These are phyloP conservation scores for Sphaerobolus stellatus DNA, from an alignment of 1,284 basidiomycete genomes.

Conservation along the genomic window DNA sequence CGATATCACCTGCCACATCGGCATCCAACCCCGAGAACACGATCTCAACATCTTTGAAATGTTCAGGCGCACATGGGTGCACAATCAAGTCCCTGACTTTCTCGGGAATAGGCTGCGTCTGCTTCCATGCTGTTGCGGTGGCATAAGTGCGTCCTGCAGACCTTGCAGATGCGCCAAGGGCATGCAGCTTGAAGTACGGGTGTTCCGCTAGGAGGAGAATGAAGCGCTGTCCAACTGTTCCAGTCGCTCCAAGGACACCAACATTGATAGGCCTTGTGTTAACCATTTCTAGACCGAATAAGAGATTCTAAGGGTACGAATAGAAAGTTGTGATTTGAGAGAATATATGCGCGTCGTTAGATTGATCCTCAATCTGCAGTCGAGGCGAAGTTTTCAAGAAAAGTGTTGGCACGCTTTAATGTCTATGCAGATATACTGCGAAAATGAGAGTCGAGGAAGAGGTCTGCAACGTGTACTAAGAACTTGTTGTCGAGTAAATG, in stretches of 20 bases:
- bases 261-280: conserved; percentile 62
- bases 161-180: conserved; percentile 85
- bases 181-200: conserved; percentile 88
- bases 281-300: too few species aligned
- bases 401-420: too few species aligned
- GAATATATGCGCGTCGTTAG: too few species aligned
- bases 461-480: too few species aligned
- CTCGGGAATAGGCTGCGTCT: conserved; percentile 74
- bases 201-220: conserved; percentile 87
- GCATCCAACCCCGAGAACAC: conserved; percentile 96
- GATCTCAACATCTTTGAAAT: conserved; percentile 82
- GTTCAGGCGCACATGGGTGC: conserved; percentile 73
- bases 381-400: too few species aligned
- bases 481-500: too few species aligned
- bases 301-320: too few species aligned
- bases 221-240: conserved; percentile 94
- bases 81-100: conserved; percentile 71
- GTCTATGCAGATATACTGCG: too few species aligned
- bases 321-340: too few species aligned
- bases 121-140: conserved; percentile 85
- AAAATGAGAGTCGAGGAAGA: too few species aligned
- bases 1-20: conserved; percentile 93
- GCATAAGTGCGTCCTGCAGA: conserved; percentile 87
- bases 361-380: too few species aligned
- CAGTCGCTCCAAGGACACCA: conserved; percentile 94